Evolutionary conservation across 148 eudicot species (phyloP).

Genomic region (Heliosperma pusillum): DNA sequence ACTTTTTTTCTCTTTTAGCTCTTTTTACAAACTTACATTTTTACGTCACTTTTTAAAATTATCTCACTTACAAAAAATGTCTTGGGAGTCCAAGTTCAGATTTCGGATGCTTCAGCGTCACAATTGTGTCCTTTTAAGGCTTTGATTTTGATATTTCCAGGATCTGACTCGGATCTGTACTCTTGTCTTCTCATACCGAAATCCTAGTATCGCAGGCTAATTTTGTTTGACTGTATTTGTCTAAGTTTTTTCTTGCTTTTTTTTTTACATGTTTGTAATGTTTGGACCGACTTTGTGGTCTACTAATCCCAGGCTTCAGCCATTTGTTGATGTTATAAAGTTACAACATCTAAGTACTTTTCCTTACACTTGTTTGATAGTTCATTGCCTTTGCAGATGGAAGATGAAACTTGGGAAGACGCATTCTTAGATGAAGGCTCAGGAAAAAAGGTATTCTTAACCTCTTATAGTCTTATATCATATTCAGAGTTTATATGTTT

Average conservation of each 20-base stretch:
- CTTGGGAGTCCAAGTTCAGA: no score
- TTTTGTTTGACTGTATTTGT: no score
- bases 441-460: constrained; percentile 46
- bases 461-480: background rate
- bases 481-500: background rate
- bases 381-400: constrained; percentile 56
- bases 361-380: constrained; percentile 15
- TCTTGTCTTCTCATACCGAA: no score
- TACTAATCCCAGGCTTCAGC: background rate
- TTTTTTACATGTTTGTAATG: background rate
- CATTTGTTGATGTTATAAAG: background rate
- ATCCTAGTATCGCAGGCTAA: no score
- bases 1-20: no score
- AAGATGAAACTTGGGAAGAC: constrained; percentile 73
- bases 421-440: constrained; percentile 39
- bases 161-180: no score
- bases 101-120: no score
- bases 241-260: background rate
- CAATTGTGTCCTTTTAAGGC: no score
- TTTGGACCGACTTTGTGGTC: background rate
- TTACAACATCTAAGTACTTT: background rate
- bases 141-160: no score
- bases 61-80: no score
- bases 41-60: no score
- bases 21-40: no score